phyloP scores from a whole-genome alignment of 345 rosid genomes.

The Citrus trifoliata region DNA sequence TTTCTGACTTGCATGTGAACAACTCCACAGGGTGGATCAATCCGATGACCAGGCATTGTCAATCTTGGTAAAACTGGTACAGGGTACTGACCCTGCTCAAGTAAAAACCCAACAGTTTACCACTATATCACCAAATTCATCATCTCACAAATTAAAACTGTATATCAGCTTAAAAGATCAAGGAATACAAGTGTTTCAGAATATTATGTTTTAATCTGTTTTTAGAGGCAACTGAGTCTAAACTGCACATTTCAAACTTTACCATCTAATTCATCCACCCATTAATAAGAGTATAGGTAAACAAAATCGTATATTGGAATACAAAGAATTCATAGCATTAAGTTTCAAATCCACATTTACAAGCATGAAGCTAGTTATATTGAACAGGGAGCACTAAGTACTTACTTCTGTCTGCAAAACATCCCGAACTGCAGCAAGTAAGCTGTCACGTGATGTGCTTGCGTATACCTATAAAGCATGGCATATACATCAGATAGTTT shows the following conservation, averaged over 20 bases:
- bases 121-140: constrained; percentile 5
- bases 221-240: not conserved
- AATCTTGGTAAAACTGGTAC: constrained; percentile 91
- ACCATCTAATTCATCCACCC: not conserved
- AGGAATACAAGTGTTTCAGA: not conserved
- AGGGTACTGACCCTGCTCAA: constrained; percentile 75
- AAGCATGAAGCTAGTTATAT: constrained; percentile 9
- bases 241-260: constrained; percentile 17
- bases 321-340: not conserved
- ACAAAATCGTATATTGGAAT: not conserved
- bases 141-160: not conserved
- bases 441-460: constrained; percentile 92
- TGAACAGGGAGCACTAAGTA: constrained; percentile 31
- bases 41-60: constrained; percentile 98
- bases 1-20: constrained; percentile 54
- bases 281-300: not conserved
- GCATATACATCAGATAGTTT: constrained; percentile 26
- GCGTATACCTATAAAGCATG: constrained; percentile 67
- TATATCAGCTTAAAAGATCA: constrained; percentile 1
- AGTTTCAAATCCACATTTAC: not conserved
- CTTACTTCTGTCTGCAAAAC: constrained; percentile 93
- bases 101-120: not conserved
- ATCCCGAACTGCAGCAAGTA: constrained; percentile 98
- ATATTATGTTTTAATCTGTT: not conserved
- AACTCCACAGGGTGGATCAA: constrained; percentile 98